Percentiles rank a stretch among this genome's conserved stretches.
Conservation (phyloP, 495 filamentous ascomycete species). For the Hypoxylon lienhwacheense region DNA sequence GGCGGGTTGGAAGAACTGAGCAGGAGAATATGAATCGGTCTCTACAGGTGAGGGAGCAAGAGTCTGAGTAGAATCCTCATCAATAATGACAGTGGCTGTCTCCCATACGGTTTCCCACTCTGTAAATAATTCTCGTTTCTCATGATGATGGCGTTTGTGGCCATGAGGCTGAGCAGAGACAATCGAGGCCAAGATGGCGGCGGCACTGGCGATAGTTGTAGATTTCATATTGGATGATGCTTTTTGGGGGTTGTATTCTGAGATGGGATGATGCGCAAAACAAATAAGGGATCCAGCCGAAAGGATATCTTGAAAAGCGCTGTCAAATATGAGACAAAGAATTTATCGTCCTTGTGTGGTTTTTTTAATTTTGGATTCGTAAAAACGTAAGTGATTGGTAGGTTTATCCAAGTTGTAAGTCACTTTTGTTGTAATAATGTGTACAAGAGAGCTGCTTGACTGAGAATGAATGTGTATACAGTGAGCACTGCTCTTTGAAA, state of each 20-base stretch:
- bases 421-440: slow-evolving; percentile 23
- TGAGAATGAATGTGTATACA: slow-evolving; percentile 39
- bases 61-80: slow-evolving; percentile 46
- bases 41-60: slow-evolving; percentile 38
- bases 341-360: slow-evolving; percentile 10
- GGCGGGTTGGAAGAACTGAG: slow-evolving; percentile 47
- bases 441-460: no score
- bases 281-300: slow-evolving; percentile 29
- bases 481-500: slow-evolving; percentile 47
- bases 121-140: slow-evolving; percentile 50
- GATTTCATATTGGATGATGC: slow-evolving; percentile 51
- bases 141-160: slow-evolving; percentile 45
- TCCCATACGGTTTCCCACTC: slow-evolving; percentile 51
- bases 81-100: slow-evolving; percentile 51
- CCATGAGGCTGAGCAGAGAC: slow-evolving; percentile 49
- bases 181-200: slow-evolving; percentile 47
- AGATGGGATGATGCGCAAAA: slow-evolving; percentile 13
- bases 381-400: slow-evolving; percentile 9
- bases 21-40: slow-evolving; percentile 34
- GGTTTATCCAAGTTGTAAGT: slow-evolving; percentile 5
- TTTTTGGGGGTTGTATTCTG: slow-evolving; percentile 12
- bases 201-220: slow-evolving; percentile 41
- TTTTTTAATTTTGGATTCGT: background rate
- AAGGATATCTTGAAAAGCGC: slow-evolving; percentile 26
- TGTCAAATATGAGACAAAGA: slow-evolving; percentile 21